Base-by-base conservation (phyloP, 306 rosid genomes). In the Neltuma alba region DNA sequence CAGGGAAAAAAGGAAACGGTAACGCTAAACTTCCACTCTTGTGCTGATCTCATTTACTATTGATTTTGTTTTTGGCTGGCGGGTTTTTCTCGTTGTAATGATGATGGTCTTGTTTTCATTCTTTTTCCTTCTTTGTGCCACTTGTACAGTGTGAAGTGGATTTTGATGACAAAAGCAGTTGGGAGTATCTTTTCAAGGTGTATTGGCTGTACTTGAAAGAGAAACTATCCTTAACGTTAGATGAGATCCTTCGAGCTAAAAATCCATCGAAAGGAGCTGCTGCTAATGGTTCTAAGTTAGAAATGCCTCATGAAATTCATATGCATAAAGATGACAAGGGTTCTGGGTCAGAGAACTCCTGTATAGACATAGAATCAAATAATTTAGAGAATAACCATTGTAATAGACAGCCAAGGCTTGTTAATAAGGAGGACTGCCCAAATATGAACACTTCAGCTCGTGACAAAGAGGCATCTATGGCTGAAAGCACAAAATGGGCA, bases 151-250 rank as follows among this genome's bases (percentile, higher is more conserved):
- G 86, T 65, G 68, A 85, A 71, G 99, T 93, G 83, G 98, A 96
- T 90, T 96, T 96, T 84, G 99, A 96, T 81, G 99, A 96, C 89
- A 89, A 82, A 83, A 89, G 84, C 87, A 96, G 98, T 81, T 96
- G 98, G 98, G 99, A 96, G 90, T 96, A 96, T 90, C 99, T 96
- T 78, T 96, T 96, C 89, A 96, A 96, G 90, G 87, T 93, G 77
- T 96, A 96, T 78, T 96, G 99, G 99, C 55, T 83, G 47, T 84
- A 82, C 78, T 84, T 96, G 87, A 93, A 96, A 79, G 89, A 71
- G 77, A 89, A 90, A 77, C 74, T 93, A 3, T 93, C 97, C 31
- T 90, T 96, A 83, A 91, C 96, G 36, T 69, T 88, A 66, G 96
- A 93, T 76, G 99, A 96, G 82, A 84, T 96, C 62, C 54, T 84